Percentiles rank a stretch among this genome's conserved stretches.
Conservation (phyloP, 768 basidiomycete species). For the Erythrobasidium yunnanense region DNA sequence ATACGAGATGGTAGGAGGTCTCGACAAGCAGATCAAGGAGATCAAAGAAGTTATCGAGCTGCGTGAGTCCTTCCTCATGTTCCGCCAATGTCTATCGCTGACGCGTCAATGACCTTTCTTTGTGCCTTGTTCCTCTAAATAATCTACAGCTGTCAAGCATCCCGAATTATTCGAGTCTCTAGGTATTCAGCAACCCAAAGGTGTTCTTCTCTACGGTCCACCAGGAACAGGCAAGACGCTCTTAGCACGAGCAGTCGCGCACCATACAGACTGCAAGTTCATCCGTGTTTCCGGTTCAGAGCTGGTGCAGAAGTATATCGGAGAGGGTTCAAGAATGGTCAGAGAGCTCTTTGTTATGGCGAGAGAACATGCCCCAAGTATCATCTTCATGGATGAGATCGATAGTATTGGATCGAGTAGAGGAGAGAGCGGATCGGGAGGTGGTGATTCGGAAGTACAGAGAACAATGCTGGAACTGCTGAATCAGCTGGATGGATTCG, state of each 20-base stretch:
- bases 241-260: constrained; percentile 86
- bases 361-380: constrained; percentile 87
- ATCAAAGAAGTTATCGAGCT: constrained; percentile 98
- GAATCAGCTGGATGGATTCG: constrained; percentile 81
- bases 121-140: no score
- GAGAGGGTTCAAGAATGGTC: constrained; percentile 92
- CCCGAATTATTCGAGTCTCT: constrained; percentile 92
- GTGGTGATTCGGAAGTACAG: constrained; percentile 79
- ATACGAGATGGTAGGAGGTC: constrained; percentile 98
- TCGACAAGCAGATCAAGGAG: constrained; percentile 96
- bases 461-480: constrained; percentile 80
- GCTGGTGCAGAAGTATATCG: constrained; percentile 95
- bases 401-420: constrained; percentile 91
- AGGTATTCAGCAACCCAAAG: constrained; percentile 94
- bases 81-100: no score
- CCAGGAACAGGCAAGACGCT: constrained; percentile 95
- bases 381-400: constrained; percentile 99
- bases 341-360: constrained; percentile 98
- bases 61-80: neutral
- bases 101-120: no score
- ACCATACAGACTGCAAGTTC: constrained; percentile 96
- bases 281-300: constrained; percentile 90
- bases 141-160: constrained; percentile 66
- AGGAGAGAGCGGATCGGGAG: constrained; percentile 61
- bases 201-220: constrained; percentile 87